Evolutionary conservation across 1,139 yeast genomes (phyloP).

Genomic region (Lizanozyma gosingica): DNA sequence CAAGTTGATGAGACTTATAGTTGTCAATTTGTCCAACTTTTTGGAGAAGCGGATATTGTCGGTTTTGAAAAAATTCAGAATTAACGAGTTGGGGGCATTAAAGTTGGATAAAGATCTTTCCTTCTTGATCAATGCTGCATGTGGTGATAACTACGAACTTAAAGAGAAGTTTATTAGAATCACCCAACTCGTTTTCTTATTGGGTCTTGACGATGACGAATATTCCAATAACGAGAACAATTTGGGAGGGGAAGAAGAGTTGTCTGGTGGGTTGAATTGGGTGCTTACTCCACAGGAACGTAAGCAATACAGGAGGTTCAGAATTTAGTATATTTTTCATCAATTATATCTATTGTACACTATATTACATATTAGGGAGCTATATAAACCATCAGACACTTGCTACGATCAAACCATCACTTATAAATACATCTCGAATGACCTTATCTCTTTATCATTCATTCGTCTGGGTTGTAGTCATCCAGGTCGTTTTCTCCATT

Average conservation of each 20-base stretch:
- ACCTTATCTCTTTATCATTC: too few relatives aligned
- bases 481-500: too few relatives aligned
- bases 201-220: constrained; percentile 82
- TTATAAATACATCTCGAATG: too few relatives aligned
- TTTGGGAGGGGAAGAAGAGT: constrained; percentile 23
- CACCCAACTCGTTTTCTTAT: constrained; percentile 72
- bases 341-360: not conserved
- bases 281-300: constrained; percentile 72
- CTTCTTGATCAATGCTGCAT: constrained; percentile 57
- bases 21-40: constrained; percentile 42
- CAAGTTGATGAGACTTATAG: constrained; percentile 42
- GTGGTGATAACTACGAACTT: constrained; percentile 55
- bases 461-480: too few relatives aligned
- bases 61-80: constrained; percentile 45
- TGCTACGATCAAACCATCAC: constrained; percentile 1
- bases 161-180: constrained; percentile 73
- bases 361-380: not conserved
- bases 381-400: not conserved
- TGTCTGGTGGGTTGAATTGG: constrained; percentile 62
- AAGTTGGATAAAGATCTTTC: constrained; percentile 80
- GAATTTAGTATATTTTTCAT: constrained; percentile 30
- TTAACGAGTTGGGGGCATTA: constrained; percentile 78
- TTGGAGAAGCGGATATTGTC: constrained; percentile 63
- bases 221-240: constrained; percentile 16
- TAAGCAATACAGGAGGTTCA: constrained; percentile 42